These are phyloP conservation scores for Podospora pseudocomata DNA, from an alignment of 495 filamentous ascomycete genomes.

Conservation along the genomic window DNA sequence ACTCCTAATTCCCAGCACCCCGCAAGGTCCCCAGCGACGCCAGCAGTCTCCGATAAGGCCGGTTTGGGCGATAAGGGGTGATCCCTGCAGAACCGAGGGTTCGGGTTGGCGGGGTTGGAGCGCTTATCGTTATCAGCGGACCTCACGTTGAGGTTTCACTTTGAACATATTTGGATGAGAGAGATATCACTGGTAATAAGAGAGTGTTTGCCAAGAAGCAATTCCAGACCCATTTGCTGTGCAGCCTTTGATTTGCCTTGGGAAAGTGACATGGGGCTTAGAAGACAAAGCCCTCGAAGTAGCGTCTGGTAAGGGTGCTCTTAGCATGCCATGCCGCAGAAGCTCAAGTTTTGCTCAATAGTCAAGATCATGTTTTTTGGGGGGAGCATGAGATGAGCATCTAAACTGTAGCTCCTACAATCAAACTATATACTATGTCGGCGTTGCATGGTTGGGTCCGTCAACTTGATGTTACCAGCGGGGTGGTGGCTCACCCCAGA, in stretches of 20 bases:
- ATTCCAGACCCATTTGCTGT: not conserved
- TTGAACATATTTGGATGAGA: not conserved
- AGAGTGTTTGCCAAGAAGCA: not conserved
- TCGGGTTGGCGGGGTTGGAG: not conserved
- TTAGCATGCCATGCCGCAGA: not conserved
- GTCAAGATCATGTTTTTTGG: not conserved
- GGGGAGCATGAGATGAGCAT: not conserved
- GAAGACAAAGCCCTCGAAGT: not conserved
- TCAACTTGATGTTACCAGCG: not conserved
- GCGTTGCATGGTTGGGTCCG: not conserved
- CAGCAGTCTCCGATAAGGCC: not conserved
- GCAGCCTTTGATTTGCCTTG: not conserved
- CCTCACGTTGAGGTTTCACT: not conserved
- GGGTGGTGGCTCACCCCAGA: not conserved
- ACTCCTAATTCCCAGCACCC: not conserved
- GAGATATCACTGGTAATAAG: not conserved
- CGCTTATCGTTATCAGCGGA: not conserved
- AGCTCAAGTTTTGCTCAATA: not conserved
- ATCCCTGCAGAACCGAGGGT: not conserved
- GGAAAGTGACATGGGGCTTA: not conserved
- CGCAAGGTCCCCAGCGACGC: not conserved
- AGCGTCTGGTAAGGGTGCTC: not conserved
- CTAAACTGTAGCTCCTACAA: not conserved
- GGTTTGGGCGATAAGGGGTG: not conserved
- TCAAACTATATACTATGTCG: not conserved